Conservation (phyloP, 164 flowering plant genomes). For the Platanus orientalis region DNA sequence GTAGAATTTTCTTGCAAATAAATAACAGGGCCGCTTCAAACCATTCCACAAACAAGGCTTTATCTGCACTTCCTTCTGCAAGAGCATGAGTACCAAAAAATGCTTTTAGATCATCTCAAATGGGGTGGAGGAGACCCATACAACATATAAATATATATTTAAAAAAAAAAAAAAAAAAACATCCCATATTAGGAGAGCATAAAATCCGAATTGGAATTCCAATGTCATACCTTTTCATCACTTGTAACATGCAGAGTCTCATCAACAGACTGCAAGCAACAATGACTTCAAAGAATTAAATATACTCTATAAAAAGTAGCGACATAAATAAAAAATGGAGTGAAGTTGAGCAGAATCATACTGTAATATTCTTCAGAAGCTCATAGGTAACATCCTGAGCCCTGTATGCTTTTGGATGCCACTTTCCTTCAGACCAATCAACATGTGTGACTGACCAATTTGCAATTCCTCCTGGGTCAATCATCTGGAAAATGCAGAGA, state of each 20-base stretch:
- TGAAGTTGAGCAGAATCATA: constrained; percentile 21
- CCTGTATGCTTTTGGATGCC: constrained; percentile 90
- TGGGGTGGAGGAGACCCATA: too few relatives aligned
- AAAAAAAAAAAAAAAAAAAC: too few relatives aligned
- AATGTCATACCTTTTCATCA: constrained; percentile 46
- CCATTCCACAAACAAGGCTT: constrained; percentile 78
- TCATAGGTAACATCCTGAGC: constrained; percentile 62
- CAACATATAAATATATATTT: too few relatives aligned
- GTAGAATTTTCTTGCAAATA: constrained; percentile 73
- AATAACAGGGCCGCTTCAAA: constrained; percentile 62
- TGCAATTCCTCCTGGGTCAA: constrained; percentile 88
- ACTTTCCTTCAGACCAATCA: constrained; percentile 98
- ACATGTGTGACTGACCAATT: constrained; percentile 99
- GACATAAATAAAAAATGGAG: not conserved
- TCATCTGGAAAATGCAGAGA: constrained; percentile 40
- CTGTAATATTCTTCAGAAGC: constrained; percentile 76
- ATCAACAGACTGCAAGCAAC: constrained; percentile 66
- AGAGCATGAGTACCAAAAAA: not conserved
- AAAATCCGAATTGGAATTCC: too few relatives aligned
- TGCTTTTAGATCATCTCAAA: not conserved
- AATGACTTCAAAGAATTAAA: constrained; percentile 5
- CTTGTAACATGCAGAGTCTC: constrained; percentile 79
- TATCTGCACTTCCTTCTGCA: constrained; percentile 41
- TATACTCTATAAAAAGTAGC: not conserved
- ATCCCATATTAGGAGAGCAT: too few relatives aligned